Conservation (phyloP, 2,329 filamentous ascomycete species). For the Trichophyton equinum region DNA sequence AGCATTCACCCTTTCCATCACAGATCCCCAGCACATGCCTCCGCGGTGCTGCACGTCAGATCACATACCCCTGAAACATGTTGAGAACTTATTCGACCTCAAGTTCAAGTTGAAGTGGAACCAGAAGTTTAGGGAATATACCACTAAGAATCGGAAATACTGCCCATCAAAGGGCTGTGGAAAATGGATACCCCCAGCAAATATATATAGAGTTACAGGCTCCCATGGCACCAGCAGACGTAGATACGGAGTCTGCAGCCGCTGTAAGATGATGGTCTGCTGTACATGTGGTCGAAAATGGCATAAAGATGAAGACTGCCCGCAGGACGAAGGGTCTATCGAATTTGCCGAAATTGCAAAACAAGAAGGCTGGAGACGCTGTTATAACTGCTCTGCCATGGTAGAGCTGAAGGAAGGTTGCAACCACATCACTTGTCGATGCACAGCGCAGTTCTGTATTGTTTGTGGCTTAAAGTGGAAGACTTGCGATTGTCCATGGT, state of each 20-base stretch:
- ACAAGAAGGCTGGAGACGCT: slow-evolving; percentile 63
- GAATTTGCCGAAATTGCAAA: slow-evolving; percentile 50
- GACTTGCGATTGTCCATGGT: slow-evolving; percentile 69
- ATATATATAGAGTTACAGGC: slow-evolving; percentile 45
- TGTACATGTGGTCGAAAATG: slow-evolving; percentile 59
- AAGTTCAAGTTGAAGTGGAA: slow-evolving; percentile 73
- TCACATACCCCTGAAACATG: slow-evolving; percentile 61
- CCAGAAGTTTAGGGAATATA: slow-evolving; percentile 63
- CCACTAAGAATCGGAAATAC: slow-evolving; percentile 61
- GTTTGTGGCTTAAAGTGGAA: slow-evolving; percentile 73
- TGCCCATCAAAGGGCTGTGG: slow-evolving; percentile 63
- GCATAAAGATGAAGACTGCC: slow-evolving; percentile 58
- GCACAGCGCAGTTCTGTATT: slow-evolving; percentile 77
- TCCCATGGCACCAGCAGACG: slow-evolving; percentile 40
- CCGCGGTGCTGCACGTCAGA: slow-evolving; percentile 66
- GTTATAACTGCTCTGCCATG: slow-evolving; percentile 62
- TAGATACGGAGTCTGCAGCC: slow-evolving; percentile 56
- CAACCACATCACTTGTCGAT: slow-evolving; percentile 80
- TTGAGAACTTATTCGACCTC: slow-evolving; percentile 59
- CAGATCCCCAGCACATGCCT: slow-evolving; percentile 70
- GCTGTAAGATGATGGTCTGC: slow-evolving; percentile 65
- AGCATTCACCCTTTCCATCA: slow-evolving; percentile 62
- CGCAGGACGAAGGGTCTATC: slow-evolving; percentile 36
- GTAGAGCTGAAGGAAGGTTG: slow-evolving; percentile 73
- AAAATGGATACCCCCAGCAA: slow-evolving; percentile 63